A percentile compares a stretch with the other conserved stretches of the same genome.
Evolutionary conservation across 805 yeast species (phyloP).

Genomic region (Candida boleticola): DNA sequence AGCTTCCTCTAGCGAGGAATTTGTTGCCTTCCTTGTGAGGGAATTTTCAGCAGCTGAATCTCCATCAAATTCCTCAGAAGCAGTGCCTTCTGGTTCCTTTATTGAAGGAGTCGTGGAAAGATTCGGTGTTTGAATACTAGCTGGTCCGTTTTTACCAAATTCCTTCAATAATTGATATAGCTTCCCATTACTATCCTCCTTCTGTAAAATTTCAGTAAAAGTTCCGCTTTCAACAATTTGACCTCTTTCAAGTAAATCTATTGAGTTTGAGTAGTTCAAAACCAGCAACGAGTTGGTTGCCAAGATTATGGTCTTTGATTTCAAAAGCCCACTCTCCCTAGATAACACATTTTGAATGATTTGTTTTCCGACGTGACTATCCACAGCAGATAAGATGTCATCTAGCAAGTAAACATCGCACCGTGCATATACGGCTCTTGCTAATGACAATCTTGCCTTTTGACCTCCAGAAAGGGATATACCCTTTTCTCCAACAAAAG

Average conservation of each 20-base stretch:
- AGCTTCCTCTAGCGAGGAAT: slow-evolving; percentile 4
- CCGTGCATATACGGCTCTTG: slow-evolving; percentile 66
- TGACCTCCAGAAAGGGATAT: slow-evolving; percentile 63
- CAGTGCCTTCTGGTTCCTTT: neutral
- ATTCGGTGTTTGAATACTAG: slow-evolving; percentile 3
- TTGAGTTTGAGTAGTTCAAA: slow-evolving; percentile 55
- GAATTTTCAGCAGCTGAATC: slow-evolving; percentile 1
- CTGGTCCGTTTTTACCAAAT: slow-evolving; percentile 23
- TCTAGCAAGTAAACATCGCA: slow-evolving; percentile 60
- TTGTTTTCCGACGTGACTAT: slow-evolving; percentile 63
- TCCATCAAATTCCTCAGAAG: slow-evolving; percentile 10
- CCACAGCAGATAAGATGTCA: slow-evolving; percentile 70
- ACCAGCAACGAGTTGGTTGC: slow-evolving; percentile 60
- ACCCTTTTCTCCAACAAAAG: slow-evolving; percentile 61
- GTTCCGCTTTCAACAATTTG: slow-evolving; percentile 53
- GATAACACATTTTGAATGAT: slow-evolving; percentile 49
- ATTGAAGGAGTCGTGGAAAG: neutral
- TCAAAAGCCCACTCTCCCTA: slow-evolving; percentile 45
- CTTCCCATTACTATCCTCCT: slow-evolving; percentile 17
- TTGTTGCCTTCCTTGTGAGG: neutral
- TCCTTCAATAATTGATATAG: slow-evolving; percentile 36
- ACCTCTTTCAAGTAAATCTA: slow-evolving; percentile 56
- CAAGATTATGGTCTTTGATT: slow-evolving; percentile 51
- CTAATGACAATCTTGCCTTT: slow-evolving; percentile 61
- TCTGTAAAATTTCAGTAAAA: slow-evolving; percentile 16